phyloP scores from a whole-genome alignment of 345 rosid species.

The Gossypium longicalyx region DNA sequence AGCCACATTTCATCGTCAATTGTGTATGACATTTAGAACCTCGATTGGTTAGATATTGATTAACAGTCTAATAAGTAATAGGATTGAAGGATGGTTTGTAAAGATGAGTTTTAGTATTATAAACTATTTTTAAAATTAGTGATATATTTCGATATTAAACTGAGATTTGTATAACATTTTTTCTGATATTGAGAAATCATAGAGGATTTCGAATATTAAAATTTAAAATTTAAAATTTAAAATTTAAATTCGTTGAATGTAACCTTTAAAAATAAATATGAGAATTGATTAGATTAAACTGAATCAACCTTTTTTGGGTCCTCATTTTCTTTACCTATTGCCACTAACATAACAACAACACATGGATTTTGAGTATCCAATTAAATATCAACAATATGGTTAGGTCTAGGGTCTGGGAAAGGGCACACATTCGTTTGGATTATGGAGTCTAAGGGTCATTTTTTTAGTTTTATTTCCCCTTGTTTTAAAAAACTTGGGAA shows the following conservation, averaged over 20 bases:
- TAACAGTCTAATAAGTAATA: too few species aligned
- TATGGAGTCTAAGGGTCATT: neutral
- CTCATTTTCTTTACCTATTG: neutral
- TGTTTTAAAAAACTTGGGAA: neutral
- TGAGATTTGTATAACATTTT: neutral
- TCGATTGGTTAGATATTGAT: too few species aligned
- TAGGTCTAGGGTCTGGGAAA: neutral
- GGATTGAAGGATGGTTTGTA: too few species aligned
- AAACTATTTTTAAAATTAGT: too few species aligned
- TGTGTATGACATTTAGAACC: too few species aligned
- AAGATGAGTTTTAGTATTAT: too few species aligned
- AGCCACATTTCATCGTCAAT: too few species aligned
- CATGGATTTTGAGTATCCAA: neutral
- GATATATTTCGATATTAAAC: too few species aligned
- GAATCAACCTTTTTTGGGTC: neutral
- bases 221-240: too few species aligned
- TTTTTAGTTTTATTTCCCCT: neutral
- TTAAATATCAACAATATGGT: neutral
- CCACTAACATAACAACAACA: neutral
- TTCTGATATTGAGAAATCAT: neutral
- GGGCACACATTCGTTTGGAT: neutral
- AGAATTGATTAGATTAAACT: neutral
- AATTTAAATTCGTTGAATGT: neutral
- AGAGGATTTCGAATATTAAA: neutral
- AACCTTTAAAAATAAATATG: neutral